Percentiles rank a stretch among this genome's conserved stretches.
phyloP scores from a whole-genome alignment of 2,329 filamentous ascomycete genomes.

The Helotiales sp. region DNA sequence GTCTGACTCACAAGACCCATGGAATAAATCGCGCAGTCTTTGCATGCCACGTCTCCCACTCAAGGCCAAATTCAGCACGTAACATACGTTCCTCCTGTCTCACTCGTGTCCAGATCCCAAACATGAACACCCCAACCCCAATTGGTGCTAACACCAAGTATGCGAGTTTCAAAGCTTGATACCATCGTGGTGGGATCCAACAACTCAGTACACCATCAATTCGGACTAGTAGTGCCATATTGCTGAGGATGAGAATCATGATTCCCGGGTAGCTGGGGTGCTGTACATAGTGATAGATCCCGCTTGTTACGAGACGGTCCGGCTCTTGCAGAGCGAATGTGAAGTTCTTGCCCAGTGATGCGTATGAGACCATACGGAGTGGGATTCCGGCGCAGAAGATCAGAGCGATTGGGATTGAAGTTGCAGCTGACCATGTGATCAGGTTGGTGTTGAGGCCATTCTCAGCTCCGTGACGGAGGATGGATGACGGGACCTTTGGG shows the following conservation, averaged over 20 bases:
- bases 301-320: slow-evolving; percentile 73
- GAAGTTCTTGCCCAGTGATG: slow-evolving; percentile 49
- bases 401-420: too few species aligned
- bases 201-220: slow-evolving; percentile 42
- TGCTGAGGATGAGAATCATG: slow-evolving; percentile 36
- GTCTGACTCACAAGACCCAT: slow-evolving; percentile 38
- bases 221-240: slow-evolving; percentile 37
- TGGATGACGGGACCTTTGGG: too few species aligned
- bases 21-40: slow-evolving; percentile 51
- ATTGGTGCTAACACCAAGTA: slow-evolving; percentile 15
- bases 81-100: slow-evolving; percentile 48
- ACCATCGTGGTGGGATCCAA: slow-evolving; percentile 34
- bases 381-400: too few species aligned
- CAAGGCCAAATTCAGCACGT: slow-evolving; percentile 42
- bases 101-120: slow-evolving; percentile 34
- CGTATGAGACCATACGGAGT: too few species aligned
- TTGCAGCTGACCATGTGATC: too few species aligned
- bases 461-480: too few species aligned
- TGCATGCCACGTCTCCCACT: slow-evolving; percentile 51
- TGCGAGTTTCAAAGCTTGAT: slow-evolving; percentile 7
- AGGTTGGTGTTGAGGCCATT: too few species aligned
- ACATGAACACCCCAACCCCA: slow-evolving; percentile 15
- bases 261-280: slow-evolving; percentile 76
- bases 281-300: slow-evolving; percentile 72
- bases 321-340: slow-evolving; percentile 52